Evolutionary conservation across 2,329 filamentous ascomycete species (phyloP), one percentile per base, ranked within the genome.

Genomic region (Aspergillus aculeatus): DNA sequence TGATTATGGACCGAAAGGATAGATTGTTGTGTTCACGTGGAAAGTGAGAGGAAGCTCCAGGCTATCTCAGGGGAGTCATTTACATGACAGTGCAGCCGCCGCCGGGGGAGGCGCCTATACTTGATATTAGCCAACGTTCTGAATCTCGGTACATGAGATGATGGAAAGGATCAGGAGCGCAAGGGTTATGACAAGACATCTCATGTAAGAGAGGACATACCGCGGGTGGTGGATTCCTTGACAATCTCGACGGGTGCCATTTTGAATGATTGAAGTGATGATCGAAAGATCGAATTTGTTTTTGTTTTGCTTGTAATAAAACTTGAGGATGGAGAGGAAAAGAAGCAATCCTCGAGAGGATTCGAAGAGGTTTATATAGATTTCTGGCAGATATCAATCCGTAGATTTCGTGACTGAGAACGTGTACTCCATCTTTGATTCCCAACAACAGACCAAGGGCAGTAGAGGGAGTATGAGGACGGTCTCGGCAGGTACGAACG

Each of bases 11-110:
- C 14, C 16, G 38, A 19, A 44, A n/a, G 16, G 38, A 47, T 54
- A 19, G 23, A 32, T 44, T 54, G 47, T 31, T 19, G 38, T n/a
- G n/a, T 19, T 44, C 38, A 44, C 3, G 38, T 49, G 57, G 26
- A 41, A 24, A 26, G 21, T 31, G 16, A n/a, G 41, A 7, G 56
- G 50, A 24, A 50, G 54, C 21, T 53, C 49, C 21, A 54, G 51
- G 12, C 24, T 50, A 23, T 52, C 32, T 51, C 59, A 32, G 24
- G 5, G 32, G 14, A 24, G 38, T 47, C 53, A 54, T 66, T 67
- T 67, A 71, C 71, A 72, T 72, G 55, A 73, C 61, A 41, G 70
- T 64, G 62, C 71, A 73, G 60, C 71, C 70, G 56, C 68, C 68
- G 32, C 69, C 69, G 58, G 71, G 69, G 54, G 66, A 65, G 50